Evolutionary conservation across 2,329 filamentous ascomycete genomes (phyloP).

Genomic region (Scopulariopsis brevicaulis): DNA sequence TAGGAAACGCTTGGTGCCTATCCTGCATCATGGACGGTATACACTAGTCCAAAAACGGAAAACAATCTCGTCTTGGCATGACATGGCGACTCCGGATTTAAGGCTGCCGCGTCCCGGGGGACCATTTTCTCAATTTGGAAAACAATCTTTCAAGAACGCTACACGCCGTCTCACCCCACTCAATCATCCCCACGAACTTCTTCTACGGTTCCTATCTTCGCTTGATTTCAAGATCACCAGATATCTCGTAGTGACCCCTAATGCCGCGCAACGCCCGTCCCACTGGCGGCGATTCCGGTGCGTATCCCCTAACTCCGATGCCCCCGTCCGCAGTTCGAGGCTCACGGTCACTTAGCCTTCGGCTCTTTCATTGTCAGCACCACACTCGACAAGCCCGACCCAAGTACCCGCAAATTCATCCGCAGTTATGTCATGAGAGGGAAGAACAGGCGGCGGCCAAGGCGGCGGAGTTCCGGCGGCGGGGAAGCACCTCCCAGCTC

Average conservation of each 20-base stretch:
- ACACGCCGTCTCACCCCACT: no score
- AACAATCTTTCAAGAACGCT: neutral
- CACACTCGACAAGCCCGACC: constrained; percentile 10
- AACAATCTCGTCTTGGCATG: neutral
- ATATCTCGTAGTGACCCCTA: no score
- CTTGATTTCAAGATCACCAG: no score
- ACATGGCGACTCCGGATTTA: no score
- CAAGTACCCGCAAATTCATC: constrained; percentile 12
- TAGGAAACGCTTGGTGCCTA: neutral
- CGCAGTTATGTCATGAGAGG: constrained; percentile 17
- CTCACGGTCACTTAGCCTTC: neutral
- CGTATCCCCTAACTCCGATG: neutral
- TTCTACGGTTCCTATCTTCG: neutral
- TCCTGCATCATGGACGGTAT: neutral
- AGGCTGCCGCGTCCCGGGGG: no score
- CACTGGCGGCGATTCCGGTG: neutral
- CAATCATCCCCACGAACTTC: neutral
- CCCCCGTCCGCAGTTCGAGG: neutral
- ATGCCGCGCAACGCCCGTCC: neutral
- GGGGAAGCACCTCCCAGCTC: neutral
- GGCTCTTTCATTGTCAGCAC: constrained; percentile 11
- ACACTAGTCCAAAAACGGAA: neutral
- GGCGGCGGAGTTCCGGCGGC: neutral
- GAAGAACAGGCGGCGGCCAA: constrained; percentile 9
- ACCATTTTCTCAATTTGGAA: neutral